These are phyloP conservation scores for Talaromyces amestolkiae DNA, from an alignment of 2,329 filamentous ascomycete species.

Conservation along the genomic window DNA sequence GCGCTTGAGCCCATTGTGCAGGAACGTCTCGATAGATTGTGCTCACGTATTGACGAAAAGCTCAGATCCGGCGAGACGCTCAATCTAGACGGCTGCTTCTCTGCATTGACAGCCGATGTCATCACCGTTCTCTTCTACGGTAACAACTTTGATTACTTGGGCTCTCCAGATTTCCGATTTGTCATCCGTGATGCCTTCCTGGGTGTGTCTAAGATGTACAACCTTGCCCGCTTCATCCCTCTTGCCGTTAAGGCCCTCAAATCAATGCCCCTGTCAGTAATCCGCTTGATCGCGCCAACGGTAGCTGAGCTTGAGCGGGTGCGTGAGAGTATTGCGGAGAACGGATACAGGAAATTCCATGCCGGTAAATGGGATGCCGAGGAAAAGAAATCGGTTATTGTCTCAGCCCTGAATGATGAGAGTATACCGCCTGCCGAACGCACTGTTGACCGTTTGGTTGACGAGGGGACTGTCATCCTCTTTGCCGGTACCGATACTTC, in stretches of 20 bases:
- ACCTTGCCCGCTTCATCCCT: constrained; percentile 2
- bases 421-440: not conserved
- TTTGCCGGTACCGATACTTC: constrained; percentile 6
- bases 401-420: constrained; percentile 1
- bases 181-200: not conserved
- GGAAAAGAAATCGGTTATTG: constrained; percentile 5
- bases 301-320: not conserved
- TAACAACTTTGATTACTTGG: not conserved
- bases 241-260: not conserved
- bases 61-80: not conserved
- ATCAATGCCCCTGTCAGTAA: not conserved
- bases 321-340: not conserved
- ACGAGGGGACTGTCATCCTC: not conserved
- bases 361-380: not conserved
- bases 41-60: not conserved
- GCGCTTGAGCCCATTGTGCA: constrained; percentile 3
- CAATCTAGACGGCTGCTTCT: constrained; percentile 6
- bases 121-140: constrained; percentile 7
- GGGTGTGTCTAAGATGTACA: not conserved
- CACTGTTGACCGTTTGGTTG: not conserved
- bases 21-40: constrained; percentile 3
- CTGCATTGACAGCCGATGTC: constrained; percentile 1
- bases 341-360: not conserved
- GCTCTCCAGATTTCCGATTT: not conserved
- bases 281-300: not conserved